Evolutionary conservation across 306 rosid genomes (phyloP).

Genomic region (Castanospermum australe): DNA sequence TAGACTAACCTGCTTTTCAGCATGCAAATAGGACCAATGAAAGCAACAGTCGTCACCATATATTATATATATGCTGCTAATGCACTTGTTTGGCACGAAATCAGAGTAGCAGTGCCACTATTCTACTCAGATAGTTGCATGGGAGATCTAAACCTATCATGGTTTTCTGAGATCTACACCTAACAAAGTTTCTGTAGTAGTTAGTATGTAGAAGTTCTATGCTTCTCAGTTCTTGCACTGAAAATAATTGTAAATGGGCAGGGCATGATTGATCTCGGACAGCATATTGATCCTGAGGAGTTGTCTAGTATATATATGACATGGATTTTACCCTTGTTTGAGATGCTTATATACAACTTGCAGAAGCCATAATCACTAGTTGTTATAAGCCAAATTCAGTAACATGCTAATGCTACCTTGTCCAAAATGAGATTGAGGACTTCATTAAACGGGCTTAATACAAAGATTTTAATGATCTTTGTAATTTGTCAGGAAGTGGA

Average conservation of each 20-base stretch:
- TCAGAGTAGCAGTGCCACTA: background rate
- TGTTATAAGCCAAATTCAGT: background rate
- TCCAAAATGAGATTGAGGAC: no score
- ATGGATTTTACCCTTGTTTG: background rate
- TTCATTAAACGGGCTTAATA: no score
- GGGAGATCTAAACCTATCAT: background rate
- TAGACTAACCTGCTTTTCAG: background rate
- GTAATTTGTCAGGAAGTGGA: conserved; percentile 60
- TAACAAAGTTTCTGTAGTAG: no score
- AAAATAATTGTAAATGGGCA: background rate
- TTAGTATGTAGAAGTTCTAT: background rate
- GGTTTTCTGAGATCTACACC: no score
- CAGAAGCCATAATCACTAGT: background rate
- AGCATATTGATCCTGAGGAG: no score
- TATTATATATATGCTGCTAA: background rate
- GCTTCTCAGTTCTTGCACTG: background rate
- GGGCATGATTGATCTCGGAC: no score
- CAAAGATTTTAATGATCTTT: background rate
- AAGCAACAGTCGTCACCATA: background rate
- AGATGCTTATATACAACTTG: background rate
- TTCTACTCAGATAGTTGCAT: background rate
- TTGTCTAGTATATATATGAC: background rate
- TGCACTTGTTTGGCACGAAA: background rate
- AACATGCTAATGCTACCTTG: no score
- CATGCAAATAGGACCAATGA: no score